Base-by-base conservation (phyloP, 768 basidiomycete species). In the Mycena maculata region DNA sequence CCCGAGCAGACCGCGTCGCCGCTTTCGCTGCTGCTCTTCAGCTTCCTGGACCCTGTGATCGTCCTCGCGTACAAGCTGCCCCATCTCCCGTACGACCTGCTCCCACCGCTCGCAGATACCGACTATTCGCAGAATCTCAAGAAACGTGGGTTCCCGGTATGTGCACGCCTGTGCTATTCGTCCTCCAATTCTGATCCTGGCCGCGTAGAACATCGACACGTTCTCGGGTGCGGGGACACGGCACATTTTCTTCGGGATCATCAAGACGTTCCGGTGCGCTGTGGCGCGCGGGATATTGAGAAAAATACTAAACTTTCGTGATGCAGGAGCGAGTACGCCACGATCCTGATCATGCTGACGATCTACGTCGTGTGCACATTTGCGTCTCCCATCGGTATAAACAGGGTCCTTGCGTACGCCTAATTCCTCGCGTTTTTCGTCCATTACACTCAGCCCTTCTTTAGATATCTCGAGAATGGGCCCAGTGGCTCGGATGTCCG, bases 71-170 rank as follows among this genome's bases (percentile, higher is more conserved):
- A 81, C 67, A 75, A 79, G 25, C 72, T 83, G 16, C 71, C 83
- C 5, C 86, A 86, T 72, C 72, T 89, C 2, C 72, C 83, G 0
- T 76, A 77, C 42, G 88, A 90, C 54, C 73, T 88, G 49, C 78
- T 90, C 42, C 90, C 90, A 9, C 88, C 87, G 3, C 86, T 92
- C 76, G 86, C 86, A 2, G 88, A 90, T 41, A 50, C 62, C 4
- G 69, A 71, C 28, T 8, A 39, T 18, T 45, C 70, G 2, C 62
- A 41, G 13, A 42, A 71, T 56, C 42, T 73, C 36, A 68, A 69
- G 54, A 57, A 28, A 27, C 61, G 68, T 9, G 60, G 64, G 8
- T 73, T 73, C 53, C 38, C 41, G 41, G 71, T 72, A 28, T 11
- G 63, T 30, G 12, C 28, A 4, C 18, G 2, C 25, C 16, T 13